Conservation (phyloP, 768 basidiomycete species). For the Strobilomyces confusus region DNA sequence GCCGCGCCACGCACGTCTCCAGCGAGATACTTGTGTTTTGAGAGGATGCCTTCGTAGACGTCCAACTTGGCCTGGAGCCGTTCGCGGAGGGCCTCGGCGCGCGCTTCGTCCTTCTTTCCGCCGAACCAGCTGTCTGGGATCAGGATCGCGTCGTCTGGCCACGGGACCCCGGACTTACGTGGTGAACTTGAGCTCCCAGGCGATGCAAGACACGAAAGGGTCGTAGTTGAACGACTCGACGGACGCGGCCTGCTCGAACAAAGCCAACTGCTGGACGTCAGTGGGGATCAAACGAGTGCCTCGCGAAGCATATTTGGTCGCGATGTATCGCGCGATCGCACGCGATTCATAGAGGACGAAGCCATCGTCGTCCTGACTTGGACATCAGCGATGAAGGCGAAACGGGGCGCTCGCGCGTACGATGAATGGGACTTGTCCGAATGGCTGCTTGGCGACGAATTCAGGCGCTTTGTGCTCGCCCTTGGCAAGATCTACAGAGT, state of each 20-base stretch:
- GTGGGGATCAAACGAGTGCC: conserved; percentile 35
- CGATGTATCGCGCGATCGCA: conserved; percentile 41
- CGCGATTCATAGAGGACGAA: conserved; percentile 41
- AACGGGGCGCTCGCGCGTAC: background rate
- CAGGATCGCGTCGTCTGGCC: background rate
- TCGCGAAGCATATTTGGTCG: conserved; percentile 35
- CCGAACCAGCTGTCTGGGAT: conserved; percentile 13
- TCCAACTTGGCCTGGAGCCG: conserved; percentile 32
- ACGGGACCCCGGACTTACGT: conserved; percentile 29
- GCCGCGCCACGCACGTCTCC: conserved; percentile 26
- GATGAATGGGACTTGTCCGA: conserved; percentile 43
- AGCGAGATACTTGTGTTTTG: conserved; percentile 33
- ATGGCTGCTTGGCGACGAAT: conserved; percentile 52
- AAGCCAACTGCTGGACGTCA: conserved; percentile 34
- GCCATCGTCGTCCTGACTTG: conserved; percentile 34
- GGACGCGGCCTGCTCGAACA: conserved; percentile 50
- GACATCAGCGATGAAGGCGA: background rate
- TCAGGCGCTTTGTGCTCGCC: conserved; percentile 44
- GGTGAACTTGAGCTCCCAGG: conserved; percentile 44
- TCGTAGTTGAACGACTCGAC: conserved; percentile 54
- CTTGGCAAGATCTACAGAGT: conserved; percentile 37
- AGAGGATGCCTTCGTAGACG: conserved; percentile 33
- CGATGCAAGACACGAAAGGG: conserved; percentile 36
- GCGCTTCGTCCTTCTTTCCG: conserved; percentile 29
- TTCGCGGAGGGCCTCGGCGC: conserved; percentile 22